Conservation (phyloP, 768 basidiomycete species). For the Tylopilus subfusipes region DNA sequence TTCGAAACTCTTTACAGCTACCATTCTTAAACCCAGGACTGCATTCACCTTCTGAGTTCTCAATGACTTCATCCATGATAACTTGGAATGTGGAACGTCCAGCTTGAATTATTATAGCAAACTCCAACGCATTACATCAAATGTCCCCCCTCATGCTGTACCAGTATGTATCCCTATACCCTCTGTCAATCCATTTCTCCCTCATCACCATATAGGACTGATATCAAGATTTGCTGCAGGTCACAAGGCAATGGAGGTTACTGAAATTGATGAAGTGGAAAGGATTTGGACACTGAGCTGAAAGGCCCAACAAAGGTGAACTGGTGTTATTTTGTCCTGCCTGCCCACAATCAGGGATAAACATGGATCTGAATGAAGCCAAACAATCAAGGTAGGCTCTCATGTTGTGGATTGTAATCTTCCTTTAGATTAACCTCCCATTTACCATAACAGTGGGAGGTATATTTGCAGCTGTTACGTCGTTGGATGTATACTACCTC, state of each 20-base stretch:
- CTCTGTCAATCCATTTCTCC: too few relatives aligned
- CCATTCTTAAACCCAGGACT: rapidly evolving
- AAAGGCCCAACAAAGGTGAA: not conserved
- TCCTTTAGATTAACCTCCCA: too few relatives aligned
- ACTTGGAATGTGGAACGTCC: conserved; percentile 17
- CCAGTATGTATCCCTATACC: not conserved
- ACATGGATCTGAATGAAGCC: too few relatives aligned
- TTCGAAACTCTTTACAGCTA: not conserved
- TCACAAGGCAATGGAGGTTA: conserved; percentile 14
- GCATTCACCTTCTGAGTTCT: conserved; percentile 19
- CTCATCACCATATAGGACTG: not conserved
- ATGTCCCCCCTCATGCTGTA: not conserved
- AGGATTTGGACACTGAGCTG: conserved; percentile 1
- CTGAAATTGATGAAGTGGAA: conserved; percentile 21
- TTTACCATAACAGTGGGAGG: not conserved
- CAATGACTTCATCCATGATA: conserved; percentile 15
- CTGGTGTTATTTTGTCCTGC: conserved; percentile 21
- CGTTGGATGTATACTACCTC: too few relatives aligned
- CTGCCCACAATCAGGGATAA: conserved; percentile 11
- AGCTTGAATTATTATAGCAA: conserved; percentile 7
- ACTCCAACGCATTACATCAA: not conserved
- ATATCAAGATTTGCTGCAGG: conserved; percentile 16
- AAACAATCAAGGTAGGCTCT: too few relatives aligned
- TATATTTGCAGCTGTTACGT: not conserved
- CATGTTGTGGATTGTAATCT: too few relatives aligned